Base-by-base conservation (phyloP, 257 asterid species). In the Solanum ossicruentum region DNA sequence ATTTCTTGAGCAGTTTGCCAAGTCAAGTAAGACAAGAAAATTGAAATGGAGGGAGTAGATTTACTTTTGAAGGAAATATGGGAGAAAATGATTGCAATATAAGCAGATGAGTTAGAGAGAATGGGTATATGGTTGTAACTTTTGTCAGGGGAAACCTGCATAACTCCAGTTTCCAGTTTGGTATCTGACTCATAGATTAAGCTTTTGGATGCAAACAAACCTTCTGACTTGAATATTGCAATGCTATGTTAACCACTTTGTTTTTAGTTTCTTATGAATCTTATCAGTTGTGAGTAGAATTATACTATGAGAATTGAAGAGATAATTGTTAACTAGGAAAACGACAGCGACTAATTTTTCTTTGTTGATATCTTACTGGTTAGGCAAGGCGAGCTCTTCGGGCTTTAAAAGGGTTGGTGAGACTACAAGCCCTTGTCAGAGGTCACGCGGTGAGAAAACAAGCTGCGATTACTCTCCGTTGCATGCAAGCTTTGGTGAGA, bases 381-480 rank as follows among this genome's bases (percentile, higher is more conserved):
- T 91, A 96, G 99, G 99, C 99, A 77, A 96, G 97, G 87, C 93
- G 98, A 87, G 99, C 99, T 87, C 87, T 95, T 82, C 97, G 99
- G 61, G 99, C 99, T 87, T 88, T 96, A 71, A 96, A 96, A 88
- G 99, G 99, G 85, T 90, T 95, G 92, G 99, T 95, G 87, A 91
- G 98, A 89, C 99, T 97, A 88, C 98, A 97, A 91, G 99, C 99
- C 32, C 98, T 97, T 88, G 98, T 93, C 86, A 92, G 99, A 90
- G 99, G 98, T 58, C 99, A 95, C 91, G 98, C 99, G 84, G 98
- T 95, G 86, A 92, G 99, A 91, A 97, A 95, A 88, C 98, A 97
- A 89, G 98, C 98, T 80, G 98, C 98, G 21, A 91, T 94, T 58
- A 93, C 98, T 23, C 98, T 97, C 67, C 96, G 96, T n/a, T 97